These are phyloP conservation scores for Cryphonectria nitschkei DNA, from an alignment of 2,329 filamentous ascomycete species.

Conservation along the genomic window DNA sequence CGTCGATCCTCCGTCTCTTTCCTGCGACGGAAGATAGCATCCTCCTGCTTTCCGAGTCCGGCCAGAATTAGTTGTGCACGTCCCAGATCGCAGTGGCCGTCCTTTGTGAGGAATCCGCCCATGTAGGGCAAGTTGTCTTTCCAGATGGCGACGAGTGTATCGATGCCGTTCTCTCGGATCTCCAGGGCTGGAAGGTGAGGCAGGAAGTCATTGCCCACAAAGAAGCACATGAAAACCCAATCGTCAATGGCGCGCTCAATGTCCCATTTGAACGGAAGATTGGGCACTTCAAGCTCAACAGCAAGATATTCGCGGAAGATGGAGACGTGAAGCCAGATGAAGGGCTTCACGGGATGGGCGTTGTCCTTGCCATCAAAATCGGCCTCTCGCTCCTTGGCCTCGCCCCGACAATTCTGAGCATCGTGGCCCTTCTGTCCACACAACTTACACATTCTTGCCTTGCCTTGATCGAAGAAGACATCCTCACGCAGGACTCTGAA, in stretches of 20 bases:
- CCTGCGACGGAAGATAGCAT: slow-evolving; percentile 86
- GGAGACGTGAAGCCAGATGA: slow-evolving; percentile 96
- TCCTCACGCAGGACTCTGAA: slow-evolving; percentile 96
- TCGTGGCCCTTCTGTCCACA: slow-evolving; percentile 94
- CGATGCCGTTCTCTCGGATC: slow-evolving; percentile 95
- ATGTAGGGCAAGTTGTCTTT: slow-evolving; percentile 87
- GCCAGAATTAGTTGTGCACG: slow-evolving; percentile 86
- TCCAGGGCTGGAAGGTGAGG: slow-evolving; percentile 97
- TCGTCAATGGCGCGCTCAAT: slow-evolving; percentile 93
- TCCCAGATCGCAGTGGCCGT: slow-evolving; percentile 86
- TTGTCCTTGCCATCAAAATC: slow-evolving; percentile 83
- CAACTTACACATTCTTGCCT: slow-evolving; percentile 78
- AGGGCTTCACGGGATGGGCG: slow-evolving; percentile 76
- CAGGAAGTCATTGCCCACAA: slow-evolving; percentile 97
- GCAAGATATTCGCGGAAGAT: slow-evolving; percentile 91
- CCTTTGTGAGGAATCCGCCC: slow-evolving; percentile 95
- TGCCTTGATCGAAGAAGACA: slow-evolving; percentile 90
- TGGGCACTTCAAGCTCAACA: slow-evolving; percentile 82
- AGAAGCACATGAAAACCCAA: slow-evolving; percentile 99
- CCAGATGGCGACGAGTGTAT: slow-evolving; percentile 96
- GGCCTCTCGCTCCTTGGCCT: slow-evolving; percentile 75
- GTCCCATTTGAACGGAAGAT: slow-evolving; percentile 86
- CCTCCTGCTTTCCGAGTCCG: slow-evolving; percentile 89
- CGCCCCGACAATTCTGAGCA: slow-evolving; percentile 80
- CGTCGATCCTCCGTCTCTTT: slow-evolving; percentile 84